Evolutionary conservation across 768 basidiomycete genomes (phyloP), one percentile per base, ranked within the genome.

Genomic region (Leccinum rimulosum): DNA sequence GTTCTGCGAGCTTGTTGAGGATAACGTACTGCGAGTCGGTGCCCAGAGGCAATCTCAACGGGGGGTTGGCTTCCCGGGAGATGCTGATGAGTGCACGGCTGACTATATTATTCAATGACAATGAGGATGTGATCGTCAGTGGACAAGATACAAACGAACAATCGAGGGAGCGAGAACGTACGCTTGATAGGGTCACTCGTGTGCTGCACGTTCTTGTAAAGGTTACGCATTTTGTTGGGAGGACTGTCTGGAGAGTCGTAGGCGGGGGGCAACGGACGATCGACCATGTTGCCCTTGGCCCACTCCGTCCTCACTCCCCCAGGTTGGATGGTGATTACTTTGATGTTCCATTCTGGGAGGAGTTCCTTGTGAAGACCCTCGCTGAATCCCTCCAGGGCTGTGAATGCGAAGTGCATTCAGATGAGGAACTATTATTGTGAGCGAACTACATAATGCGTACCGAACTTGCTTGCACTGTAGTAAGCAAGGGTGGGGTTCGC

Each of bases 351-450:
- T 22, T 69, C 65, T 1, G 68, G 52, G 11, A 6, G 47, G 0
- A 70, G 67, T 28, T 70, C 69, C 48, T 63, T 63, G 9, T 70
- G 54, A 3, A 70, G 59, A 3, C 19, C 55, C 38, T 70, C 70
- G 9, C 66, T 58, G 38, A 70, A 70, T 7, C 70, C 69, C 49
- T 72, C 70, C 36, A 70, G 59, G 0, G 69, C 70, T 70, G 30
- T 36, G 12, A 33, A 40, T 71, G 33, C 31, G 15, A 30, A 40
- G 3, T 7, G 14, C 9, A 3, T 9, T 58, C 11, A 51, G 47
- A 31, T 14, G 1, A 5, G 3, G 10, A 11, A 10, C 4, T 22
- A 15, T 2, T 17, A 8, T 38, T 38, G 15, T 38, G 14, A 4
- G 10, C 19, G 19, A 15, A 8, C n/a, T 9, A 14, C 7, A 0